phyloP scores from a whole-genome alignment of 1,284 basidiomycete species.

The Chondrostereum purpureum region DNA sequence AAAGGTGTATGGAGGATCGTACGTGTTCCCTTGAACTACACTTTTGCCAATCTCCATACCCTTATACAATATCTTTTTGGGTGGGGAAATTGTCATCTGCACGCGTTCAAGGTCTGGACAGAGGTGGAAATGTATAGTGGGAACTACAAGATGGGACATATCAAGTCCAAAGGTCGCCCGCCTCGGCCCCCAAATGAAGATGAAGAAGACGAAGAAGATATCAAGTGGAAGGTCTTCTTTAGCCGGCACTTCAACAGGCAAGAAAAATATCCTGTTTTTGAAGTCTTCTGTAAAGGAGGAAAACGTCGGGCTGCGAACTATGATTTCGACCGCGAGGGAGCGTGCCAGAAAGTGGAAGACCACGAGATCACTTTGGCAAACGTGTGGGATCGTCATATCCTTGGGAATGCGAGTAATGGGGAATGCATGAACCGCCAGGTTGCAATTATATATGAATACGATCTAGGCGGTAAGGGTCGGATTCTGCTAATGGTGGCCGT shows the following conservation, averaged over 20 bases:
- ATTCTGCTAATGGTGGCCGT: background rate
- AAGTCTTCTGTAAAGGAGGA: constrained; percentile 12
- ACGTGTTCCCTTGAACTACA: constrained; percentile 26
- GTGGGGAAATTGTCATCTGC: constrained; percentile 24
- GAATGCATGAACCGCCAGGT: constrained; percentile 23
- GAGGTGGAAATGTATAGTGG: constrained; percentile 20
- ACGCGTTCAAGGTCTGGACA: constrained; percentile 20
- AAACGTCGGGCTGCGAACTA: constrained; percentile 4
- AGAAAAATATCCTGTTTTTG: constrained; percentile 20
- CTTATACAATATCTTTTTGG: constrained; percentile 31
- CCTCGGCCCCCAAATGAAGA: constrained; percentile 17
- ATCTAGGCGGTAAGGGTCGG: constrained; percentile 9
- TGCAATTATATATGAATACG: constrained; percentile 25
- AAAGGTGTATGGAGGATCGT: constrained; percentile 23
- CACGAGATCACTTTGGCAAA: constrained; percentile 20
- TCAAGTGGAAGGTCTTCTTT: constrained; percentile 4
- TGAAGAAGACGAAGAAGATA: constrained; percentile 9
- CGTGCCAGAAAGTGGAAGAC: constrained; percentile 19
- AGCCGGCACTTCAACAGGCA: too few species aligned
- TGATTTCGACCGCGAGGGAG: constrained; percentile 10
- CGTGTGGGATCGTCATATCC: constrained; percentile 21
- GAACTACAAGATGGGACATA: constrained; percentile 19
- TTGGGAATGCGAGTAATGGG: constrained; percentile 21
- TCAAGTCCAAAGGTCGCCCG: constrained; percentile 23
- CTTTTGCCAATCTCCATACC: constrained; percentile 28